Percentiles rank a stretch among this genome's conserved stretches.
Evolutionary conservation across 2,329 filamentous ascomycete species (phyloP).

Genomic region (Colletotrichum chrysophilum): DNA sequence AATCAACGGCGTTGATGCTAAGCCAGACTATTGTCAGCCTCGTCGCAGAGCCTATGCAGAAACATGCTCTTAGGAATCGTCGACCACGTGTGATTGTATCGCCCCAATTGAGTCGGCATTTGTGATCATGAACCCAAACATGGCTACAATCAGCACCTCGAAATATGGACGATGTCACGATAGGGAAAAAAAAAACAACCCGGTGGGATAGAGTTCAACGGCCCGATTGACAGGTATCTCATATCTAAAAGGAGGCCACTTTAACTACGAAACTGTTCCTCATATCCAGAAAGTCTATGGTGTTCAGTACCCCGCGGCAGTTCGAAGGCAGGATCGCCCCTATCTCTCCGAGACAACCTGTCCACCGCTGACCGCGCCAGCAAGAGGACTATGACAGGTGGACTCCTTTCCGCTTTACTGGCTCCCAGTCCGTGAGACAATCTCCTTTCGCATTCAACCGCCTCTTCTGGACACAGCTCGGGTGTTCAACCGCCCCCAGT

Average conservation of each 20-base stretch:
- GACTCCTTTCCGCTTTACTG: not conserved
- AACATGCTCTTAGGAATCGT: not conserved
- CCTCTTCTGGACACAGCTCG: not conserved
- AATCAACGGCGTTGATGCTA: not conserved
- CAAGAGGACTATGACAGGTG: not conserved
- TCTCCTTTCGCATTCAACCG: not conserved
- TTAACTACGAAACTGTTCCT: not conserved
- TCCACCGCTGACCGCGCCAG: not conserved
- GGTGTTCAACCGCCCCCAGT: not conserved
- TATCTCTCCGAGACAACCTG: not conserved
- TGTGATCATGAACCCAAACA: not conserved
- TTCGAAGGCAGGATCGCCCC: not conserved
- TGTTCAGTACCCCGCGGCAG: not conserved
- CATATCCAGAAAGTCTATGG: not conserved
- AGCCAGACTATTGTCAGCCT: not conserved
- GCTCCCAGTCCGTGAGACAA: not conserved
- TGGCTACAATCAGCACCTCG: not conserved
- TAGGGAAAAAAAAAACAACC: accelerated
- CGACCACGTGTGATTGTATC: not conserved
- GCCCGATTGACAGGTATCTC: not conserved
- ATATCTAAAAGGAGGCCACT: not conserved
- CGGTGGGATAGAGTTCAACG: not conserved
- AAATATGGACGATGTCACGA: not conserved
- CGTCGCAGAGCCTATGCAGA: not conserved
- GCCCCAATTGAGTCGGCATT: not conserved